Evolutionary conservation across 2,329 filamentous ascomycete species (phyloP), one percentile per base, ranked within the genome.

Genomic region (Alternaria viburni): DNA sequence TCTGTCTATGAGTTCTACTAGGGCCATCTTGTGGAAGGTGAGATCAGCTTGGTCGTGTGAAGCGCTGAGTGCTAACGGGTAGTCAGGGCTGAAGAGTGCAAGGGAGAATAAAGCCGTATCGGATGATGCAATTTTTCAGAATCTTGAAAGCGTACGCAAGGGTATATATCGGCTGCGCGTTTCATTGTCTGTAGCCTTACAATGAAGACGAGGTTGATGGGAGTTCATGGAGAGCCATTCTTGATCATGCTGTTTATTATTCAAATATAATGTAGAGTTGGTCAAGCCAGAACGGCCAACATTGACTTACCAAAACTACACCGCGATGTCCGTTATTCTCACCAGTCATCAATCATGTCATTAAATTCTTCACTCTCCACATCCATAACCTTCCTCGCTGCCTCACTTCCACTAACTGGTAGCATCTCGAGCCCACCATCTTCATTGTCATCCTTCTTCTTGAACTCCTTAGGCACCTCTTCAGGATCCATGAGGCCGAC

Each of bases 401-500:
- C 75, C 69, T 85, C 83, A 26, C 77, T 80, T 13, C 83, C 83
- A 30, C 80, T 78, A 6, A 85, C 79, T 0, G 83, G 83, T 70
- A 85, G 66, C 74, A 80, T 78, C 69, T 84, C 80, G 7, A 85
- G 77, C 3, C 83, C 82, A 75, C 74, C 62, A 80, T 79, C 76
- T 79, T 82, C 41, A 82, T 79, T 50, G 4, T 58, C 59, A n/a
- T 52, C 54, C 23, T 54, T 59, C 23, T 32, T 28, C 32, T 62
- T 62, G 19, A 62, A 62, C 10, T 80, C 75, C 43, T 82, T 76
- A 0, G 86, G 85, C 19, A 88, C 81, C 61, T 87, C 86, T n/a
- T 80, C 77, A 3, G 86, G 83, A 76, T 88, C 86, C 54, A 89
- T 61, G 62, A 89, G 69, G 0, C 87, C 87, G 0, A 87, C 79